Evolutionary conservation across 768 basidiomycete genomes (phyloP), one percentile per base, ranked within the genome.

Genomic region (Royoungia palumana): DNA sequence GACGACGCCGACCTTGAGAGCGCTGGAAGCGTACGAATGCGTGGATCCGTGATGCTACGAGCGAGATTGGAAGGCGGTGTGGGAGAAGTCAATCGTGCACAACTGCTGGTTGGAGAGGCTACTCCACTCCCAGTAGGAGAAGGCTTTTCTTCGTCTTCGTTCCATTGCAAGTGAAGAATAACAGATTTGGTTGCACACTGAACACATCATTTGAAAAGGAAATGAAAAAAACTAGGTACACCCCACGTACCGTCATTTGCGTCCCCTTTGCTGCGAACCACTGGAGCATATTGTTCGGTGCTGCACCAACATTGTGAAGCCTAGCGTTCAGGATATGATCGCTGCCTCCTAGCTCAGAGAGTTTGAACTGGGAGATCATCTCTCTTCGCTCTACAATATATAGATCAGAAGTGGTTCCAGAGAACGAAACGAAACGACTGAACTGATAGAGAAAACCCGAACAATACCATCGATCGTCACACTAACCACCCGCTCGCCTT

Each of bases 391-490:
- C 79, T 81, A 44, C 14, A 35, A 41, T 12, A 34, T 17, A 25
- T 1, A 24, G 10, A 38, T 66, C 35, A 64, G 43, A 45, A 5
- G 2, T 10, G 16, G 17, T 40, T 24, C 28, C 35, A 30, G 17
- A 22, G 14, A 22, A 44, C 16, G 22, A 40, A 25, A n/a, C n/a
- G n/a, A 25, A 55, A 44, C 35, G 12, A 28, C 37, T 72, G 86
- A 53, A 89, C 89, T 81, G 59, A 95, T 95, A 2, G 89, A 92
- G 67, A 94, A 94, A 17, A 91, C 89, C 39, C 92, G 72, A 17
- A 94, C 91, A 35, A 93, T 85, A 2, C 90, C 92, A 67, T 95
- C 92, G 56, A 95, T 91, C 2, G 92, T 94, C 24, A 94, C 87
- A 49, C 90, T 79, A n/a, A 94, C 86, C 19, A 94, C 84, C 27